Evolutionary conservation across 1,284 basidiomycete species (phyloP), one percentile per base, ranked within the genome.

Genomic region (Ustilago trichophora): DNA sequence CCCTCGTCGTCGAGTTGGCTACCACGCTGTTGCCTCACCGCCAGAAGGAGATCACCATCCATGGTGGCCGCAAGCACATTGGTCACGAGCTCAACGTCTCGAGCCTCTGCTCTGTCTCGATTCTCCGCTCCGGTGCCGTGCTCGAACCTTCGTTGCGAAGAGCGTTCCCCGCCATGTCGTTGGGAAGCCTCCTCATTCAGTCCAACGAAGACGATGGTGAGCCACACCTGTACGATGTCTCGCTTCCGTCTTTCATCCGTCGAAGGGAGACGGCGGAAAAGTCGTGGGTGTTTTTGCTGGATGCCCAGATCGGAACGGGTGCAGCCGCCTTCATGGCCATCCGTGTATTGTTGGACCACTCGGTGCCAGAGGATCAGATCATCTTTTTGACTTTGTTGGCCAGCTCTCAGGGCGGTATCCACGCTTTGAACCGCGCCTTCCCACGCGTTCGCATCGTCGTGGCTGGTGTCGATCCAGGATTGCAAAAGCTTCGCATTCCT

Each of bases 301-400:
- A 98, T 79, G 91, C 91, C 4, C 94, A 95, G 88, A 93, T 98
- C 81, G 93, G 92, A 5, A 98, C 94, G 0, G 95, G 90, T 3
- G 94, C 95, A 0, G 89, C 94, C 4, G 93, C 92, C 0, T 90
- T 94, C 82, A 98, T 98, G 95, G 91, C 93, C 0, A 91, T 98
- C 54, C 89, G 95, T n/a, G 88, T 96, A 6, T 84, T 98, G 15
- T 86, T 98, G 22, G 95, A 98, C 78, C 95, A 98, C 76, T 93
- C 94, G n/a, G 89, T 98, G 9, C 87, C 80, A 67, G 87, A 93
- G 77, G 86, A 89, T 38, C 88, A 89, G 37, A 83, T 83, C 49
- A 63, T 83, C 27, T 71, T 83, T 16, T 65, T 94, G 19, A 89
- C 91, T 0, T 91, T 95, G 83, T 85, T 98, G n/a, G 89, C 94